These are phyloP conservation scores for Trichopus zeylanicus DNA, from an alignment of 116 monocot species.

Conservation along the genomic window DNA sequence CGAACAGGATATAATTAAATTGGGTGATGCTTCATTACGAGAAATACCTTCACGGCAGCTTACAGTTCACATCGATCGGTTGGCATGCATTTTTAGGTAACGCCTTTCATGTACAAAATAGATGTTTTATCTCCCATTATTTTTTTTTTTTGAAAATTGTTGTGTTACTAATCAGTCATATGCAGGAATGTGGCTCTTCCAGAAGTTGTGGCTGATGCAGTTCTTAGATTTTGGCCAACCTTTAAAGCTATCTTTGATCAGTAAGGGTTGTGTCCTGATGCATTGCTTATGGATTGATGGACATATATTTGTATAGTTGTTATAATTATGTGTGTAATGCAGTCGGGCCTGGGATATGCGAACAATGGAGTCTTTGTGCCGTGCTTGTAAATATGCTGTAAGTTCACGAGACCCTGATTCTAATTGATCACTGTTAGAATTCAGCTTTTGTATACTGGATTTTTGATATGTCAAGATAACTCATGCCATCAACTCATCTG, in stretches of 20 bases:
- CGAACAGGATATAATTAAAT: conserved; percentile 57
- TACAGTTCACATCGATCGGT: conserved; percentile 81
- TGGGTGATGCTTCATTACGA: conserved; percentile 41
- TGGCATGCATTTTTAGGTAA: conserved; percentile 87
- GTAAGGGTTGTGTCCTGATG: conserved; percentile 50
- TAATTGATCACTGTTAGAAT: neutral
- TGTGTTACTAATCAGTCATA: neutral
- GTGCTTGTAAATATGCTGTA: conserved; percentile 95
- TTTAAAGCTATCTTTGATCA: conserved; percentile 82
- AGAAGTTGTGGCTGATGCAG: conserved; percentile 69
- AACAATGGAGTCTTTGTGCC: conserved; percentile 93
- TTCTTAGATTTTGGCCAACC: conserved; percentile 78
- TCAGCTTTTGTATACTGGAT: no score
- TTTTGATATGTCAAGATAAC: no score
- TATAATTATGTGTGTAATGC: neutral
- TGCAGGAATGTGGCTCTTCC: conserved; percentile 74
- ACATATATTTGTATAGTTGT: neutral
- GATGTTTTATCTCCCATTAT: neutral
- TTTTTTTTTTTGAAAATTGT: neutral
- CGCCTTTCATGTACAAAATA: neutral
- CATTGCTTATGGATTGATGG: no score
- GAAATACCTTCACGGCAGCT: conserved; percentile 72
- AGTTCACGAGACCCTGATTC: conserved; percentile 27
- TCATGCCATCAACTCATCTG: no score
- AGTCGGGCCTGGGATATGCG: conserved; percentile 95